Conservation (phyloP, 345 rosid species). For the Punica granatum region DNA sequence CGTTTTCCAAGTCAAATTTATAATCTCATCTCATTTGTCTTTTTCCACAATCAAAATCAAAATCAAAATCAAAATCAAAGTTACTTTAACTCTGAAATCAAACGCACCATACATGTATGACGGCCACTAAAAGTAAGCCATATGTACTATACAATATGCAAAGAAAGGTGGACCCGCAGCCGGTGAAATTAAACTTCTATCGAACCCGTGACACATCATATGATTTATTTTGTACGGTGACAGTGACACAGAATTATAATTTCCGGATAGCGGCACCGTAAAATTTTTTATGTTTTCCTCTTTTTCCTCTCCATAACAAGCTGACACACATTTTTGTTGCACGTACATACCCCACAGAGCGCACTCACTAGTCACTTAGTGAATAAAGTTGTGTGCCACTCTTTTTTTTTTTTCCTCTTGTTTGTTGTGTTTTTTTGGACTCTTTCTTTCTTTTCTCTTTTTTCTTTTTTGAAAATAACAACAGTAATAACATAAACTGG, state of each 20-base stretch:
- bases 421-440: neutral
- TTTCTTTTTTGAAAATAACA: neutral
- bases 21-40: too few relatives aligned
- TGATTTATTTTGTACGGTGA: neutral
- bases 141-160: too few relatives aligned
- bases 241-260: neutral
- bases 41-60: too few relatives aligned
- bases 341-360: slow-evolving; percentile 1
- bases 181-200: neutral
- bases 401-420: neutral
- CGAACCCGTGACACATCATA: neutral
- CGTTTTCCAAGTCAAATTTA: too few relatives aligned
- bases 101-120: too few relatives aligned
- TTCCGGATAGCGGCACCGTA: neutral
- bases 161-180: neutral
- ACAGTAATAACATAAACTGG: neutral
- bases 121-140: too few relatives aligned
- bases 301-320: neutral
- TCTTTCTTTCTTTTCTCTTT: neutral
- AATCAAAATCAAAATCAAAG: too few relatives aligned
- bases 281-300: neutral
- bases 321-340: neutral
- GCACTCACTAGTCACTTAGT: neutral
- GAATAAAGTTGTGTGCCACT: neutral
- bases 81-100: too few relatives aligned